Base-by-base conservation (phyloP, 129 eudicot species). In the Arctium lappa region DNA sequence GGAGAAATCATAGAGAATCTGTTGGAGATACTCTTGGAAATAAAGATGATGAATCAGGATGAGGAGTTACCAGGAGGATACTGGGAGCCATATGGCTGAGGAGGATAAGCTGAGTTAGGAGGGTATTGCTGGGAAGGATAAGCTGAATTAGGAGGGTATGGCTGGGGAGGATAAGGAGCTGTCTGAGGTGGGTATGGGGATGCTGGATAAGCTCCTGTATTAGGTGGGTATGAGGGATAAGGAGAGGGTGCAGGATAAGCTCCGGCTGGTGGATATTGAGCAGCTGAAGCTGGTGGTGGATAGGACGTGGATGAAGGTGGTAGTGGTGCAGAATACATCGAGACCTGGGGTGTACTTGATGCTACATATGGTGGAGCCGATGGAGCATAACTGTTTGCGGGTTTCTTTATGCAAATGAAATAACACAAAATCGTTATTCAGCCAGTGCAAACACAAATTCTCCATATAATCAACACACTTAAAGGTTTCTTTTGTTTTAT, bases 281-380 rank as follows among this genome's bases (percentile, higher is more conserved):
- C 16, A 32, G 63, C 65, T 60, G 56, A 46, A 36, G 78, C 75
- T 48, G 86, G 75, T 66, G 87, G 88, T 81, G 85, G 80, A 75
- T 87, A 86, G 66, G 79, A 71, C 39, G 78, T 74, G 36, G 77
- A 82, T 27, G 83, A 29, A 13, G 88, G n/a, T 42, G 86, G 87
- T 18, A 87, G 91, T n/a, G 87, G 91, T 65, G 86, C 70, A 9
- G 86, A 79, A 75, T 88, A 88, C 77, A 73, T 68, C 66, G 90
- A 81, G 56, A 62, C 83, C n/a, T 85, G 92, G 12, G 86, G 90
- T 68, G 69, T 77, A 7, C 83, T 79, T 69, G 86, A 30, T 77
- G 80, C 27, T 13, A 32, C 89, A 82, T 88, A 87, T 48, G 91
- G 85, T 79, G 91, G 87, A 76, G 90, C 86, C 75, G 94, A 87